phyloP scores from a whole-genome alignment of 1,139 yeast species.

The Sugiyamaella pinicola region DNA sequence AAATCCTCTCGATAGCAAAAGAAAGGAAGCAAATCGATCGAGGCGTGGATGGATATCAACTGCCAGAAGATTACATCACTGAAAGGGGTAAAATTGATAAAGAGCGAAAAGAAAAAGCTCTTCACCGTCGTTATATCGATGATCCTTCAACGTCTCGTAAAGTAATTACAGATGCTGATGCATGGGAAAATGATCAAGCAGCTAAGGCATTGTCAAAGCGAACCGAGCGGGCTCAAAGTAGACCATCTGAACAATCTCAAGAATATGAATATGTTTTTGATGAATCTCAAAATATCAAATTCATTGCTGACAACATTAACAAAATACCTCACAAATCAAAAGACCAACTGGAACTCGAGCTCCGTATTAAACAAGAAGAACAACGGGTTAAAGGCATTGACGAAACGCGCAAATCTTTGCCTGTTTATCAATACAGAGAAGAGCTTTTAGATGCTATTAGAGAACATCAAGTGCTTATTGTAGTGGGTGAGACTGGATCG shows the following conservation, averaged over 20 bases:
- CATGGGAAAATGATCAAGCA: slow-evolving; percentile 69
- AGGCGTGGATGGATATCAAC: slow-evolving; percentile 46
- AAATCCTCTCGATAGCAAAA: slow-evolving; percentile 47
- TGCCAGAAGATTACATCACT: slow-evolving; percentile 60
- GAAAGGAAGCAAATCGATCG: slow-evolving; percentile 47
- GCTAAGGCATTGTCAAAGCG: slow-evolving; percentile 46
- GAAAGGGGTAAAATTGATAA: slow-evolving; percentile 56
- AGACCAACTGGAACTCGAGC: slow-evolving; percentile 39
- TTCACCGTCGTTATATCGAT: slow-evolving; percentile 41
- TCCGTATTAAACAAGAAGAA: slow-evolving; percentile 48
- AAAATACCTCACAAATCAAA: slow-evolving; percentile 30
- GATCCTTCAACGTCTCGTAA: slow-evolving; percentile 40
- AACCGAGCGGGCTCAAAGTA: slow-evolving; percentile 15
- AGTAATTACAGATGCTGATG: slow-evolving; percentile 46
- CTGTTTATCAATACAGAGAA: slow-evolving; percentile 69
- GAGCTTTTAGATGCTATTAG: slow-evolving; percentile 64
- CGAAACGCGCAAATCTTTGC: slow-evolving; percentile 64
- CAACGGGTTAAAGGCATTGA: slow-evolving; percentile 48
- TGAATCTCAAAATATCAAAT: slow-evolving; percentile 70
- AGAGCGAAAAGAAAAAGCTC: slow-evolving; percentile 51
- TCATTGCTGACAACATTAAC: slow-evolving; percentile 49
- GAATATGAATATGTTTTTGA: slow-evolving; percentile 85
- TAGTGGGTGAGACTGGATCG: slow-evolving; percentile 97
- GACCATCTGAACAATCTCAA: slow-evolving; percentile 47
- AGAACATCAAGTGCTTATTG: slow-evolving; percentile 72